Evolutionary conservation across 2,329 filamentous ascomycete species (phyloP), one percentile per base, ranked within the genome.

Genomic region (Bipolaris oryzae): DNA sequence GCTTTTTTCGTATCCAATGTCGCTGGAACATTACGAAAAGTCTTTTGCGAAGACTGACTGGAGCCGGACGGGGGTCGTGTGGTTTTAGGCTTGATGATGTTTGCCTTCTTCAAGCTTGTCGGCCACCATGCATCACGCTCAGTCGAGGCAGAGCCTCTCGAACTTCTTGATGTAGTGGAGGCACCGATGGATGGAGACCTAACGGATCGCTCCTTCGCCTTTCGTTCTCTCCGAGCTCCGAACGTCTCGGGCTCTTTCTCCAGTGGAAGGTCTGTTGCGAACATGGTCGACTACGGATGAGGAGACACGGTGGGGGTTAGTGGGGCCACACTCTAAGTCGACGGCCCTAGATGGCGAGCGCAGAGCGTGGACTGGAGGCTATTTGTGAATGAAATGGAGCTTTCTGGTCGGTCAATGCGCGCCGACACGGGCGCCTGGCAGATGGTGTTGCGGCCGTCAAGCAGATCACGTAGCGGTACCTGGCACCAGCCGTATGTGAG

Each of bases 221-320:
- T 75, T 38, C 76, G 66, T 55, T 77, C 71, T 54, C 63, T 69
- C 9, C 74, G 70, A 56, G 75, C 62, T n/a, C 76, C 76, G 38
- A 78, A 71, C 42, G 67, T 75, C 60, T 77, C 75, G n/a, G 64
- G 64, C 35, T 58, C 62, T 48, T 73, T 69, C 5, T 58, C 66
- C 76, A 76, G 77, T 18, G 74, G 73, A 20, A 77, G 61, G 61
- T 78, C 76, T 47, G 75, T 74, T 44, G 72, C 57, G 51, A 78
- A 78, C 76, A 78, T 78, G 33, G 25, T 69, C 42, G 53, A 57
- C 58, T 31, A 53, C 35, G 47, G 55, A 51, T 39, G 42, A 52
- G 10, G 48, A 53, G 44, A 42, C 45, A 47, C 39, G 51, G 49
- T 28, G 58, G 48, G 60, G 60, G 58, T 50, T 43, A 39, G 42